Percentiles rank a stretch among this genome's conserved stretches.
Evolutionary conservation across 257 asterid genomes (phyloP).

Genomic region (Apocynum venetum): DNA sequence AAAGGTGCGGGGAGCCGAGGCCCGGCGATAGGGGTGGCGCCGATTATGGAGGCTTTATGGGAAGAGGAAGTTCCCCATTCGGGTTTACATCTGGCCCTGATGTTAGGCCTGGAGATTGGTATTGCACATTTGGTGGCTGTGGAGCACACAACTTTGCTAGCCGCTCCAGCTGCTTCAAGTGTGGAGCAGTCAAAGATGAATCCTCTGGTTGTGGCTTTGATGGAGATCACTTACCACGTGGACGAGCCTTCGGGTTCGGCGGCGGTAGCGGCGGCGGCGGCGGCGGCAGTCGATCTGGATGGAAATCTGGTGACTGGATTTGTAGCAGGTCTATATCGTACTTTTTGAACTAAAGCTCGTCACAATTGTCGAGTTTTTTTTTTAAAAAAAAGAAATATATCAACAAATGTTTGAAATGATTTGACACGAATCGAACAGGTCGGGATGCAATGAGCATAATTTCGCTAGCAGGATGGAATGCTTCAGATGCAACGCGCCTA

Average conservation of each 20-base stretch:
- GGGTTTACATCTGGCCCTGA: slow-evolving; percentile 74
- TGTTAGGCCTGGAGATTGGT: slow-evolving; percentile 99
- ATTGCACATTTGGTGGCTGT: slow-evolving; percentile 71
- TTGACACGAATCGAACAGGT: slow-evolving; percentile 31
- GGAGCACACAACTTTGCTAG: slow-evolving; percentile 98
- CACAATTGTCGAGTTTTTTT: too few relatives aligned
- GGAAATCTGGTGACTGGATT: slow-evolving; percentile 99
- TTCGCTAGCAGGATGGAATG: slow-evolving; percentile 96
- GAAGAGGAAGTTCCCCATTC: slow-evolving; percentile 41
- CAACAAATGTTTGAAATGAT: too few relatives aligned
- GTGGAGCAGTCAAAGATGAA: slow-evolving; percentile 88
- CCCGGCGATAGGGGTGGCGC: slow-evolving; percentile 46
- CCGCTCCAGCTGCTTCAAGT: slow-evolving; percentile 97
- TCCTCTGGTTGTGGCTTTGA: slow-evolving; percentile 38
- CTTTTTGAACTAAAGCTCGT: too few relatives aligned
- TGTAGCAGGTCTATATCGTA: slow-evolving; percentile 52
- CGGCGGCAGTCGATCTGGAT: slow-evolving; percentile 63
- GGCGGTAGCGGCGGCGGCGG: slow-evolving; percentile 5
- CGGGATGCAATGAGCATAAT: slow-evolving; percentile 95
- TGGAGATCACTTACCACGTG: slow-evolving; percentile 35
- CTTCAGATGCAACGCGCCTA: slow-evolving; percentile 96
- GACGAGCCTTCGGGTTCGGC: slow-evolving; percentile 29
- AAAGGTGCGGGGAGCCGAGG: slow-evolving; percentile 84
- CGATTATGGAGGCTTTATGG: slow-evolving; percentile 38
- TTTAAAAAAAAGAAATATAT: too few relatives aligned